Evolutionary conservation across 257 asterid species (phyloP), one percentile per base, ranked within the genome.

Genomic region (Fraxinus cuspidata): DNA sequence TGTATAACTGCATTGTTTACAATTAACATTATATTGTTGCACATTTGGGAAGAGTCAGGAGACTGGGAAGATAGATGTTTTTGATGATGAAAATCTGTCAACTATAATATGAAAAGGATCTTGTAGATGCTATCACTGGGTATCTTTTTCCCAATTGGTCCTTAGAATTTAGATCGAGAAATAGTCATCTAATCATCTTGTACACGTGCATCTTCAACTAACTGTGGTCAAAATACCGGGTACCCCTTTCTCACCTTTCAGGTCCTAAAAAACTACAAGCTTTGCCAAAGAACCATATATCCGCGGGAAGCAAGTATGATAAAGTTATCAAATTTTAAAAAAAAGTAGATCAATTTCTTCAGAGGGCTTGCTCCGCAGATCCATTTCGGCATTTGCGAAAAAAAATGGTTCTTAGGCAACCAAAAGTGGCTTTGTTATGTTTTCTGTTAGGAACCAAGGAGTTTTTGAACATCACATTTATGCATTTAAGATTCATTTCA

Each of bases 31-130:
- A 25, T 71, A 40, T 51, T 58, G 32, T 70, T 25, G 1, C 74
- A 29, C 70, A 64, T 31, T 75, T 74, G 32, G 42, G 78, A 16
- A 64, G 74, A 28, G 73, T 53, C 34, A 29, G 75, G 16, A 71
- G 23, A 32, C 66, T 58, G 75, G 18, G 16, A 32, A 15, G 9
- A 68, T 40, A 31, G 16, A 32, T 78, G 32, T 18, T 18, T 37
- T 37, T 38, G 27, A 70, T 70, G 40, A 75, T 70, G 72, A 25
- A 75, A 76, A 31, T 31, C 35, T 70, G 11, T 12, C 63, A 13
- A 47, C 56, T 25, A 42, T 68, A 53, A 72, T 58, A 75, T 63
- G 31, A 9, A 21, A n/a, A 73, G 75, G 8, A 44, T 35, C 71
- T 68, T 60, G 51, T 31, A 70, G 16, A 28, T 42, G 35, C 63